Percentiles rank a stretch among this genome's conserved stretches.
phyloP scores from a whole-genome alignment of 495 filamentous ascomycete species.

The Articulospora tetracladia region DNA sequence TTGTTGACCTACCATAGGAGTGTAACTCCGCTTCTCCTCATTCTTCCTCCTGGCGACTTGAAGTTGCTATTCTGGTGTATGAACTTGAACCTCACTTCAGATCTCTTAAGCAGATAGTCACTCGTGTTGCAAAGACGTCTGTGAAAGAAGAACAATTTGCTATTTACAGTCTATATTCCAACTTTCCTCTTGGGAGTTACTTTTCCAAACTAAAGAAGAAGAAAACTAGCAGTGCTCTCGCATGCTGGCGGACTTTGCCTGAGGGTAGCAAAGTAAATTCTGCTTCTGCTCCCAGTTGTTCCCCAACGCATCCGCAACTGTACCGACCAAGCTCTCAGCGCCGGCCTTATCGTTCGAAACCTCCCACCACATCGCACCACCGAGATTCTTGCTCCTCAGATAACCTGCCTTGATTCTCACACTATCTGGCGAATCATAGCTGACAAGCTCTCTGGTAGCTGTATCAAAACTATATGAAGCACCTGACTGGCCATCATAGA shows the following conservation, averaged over 20 bases:
- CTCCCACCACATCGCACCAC: slow-evolving; percentile 92
- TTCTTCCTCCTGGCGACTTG: too few species aligned
- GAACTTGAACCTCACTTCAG: too few species aligned
- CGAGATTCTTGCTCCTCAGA: slow-evolving; percentile 58
- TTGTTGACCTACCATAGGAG: too few species aligned
- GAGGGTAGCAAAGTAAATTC: slow-evolving; percentile 62
- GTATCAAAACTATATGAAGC: slow-evolving; percentile 72
- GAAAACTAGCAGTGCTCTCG: slow-evolving; percentile 20
- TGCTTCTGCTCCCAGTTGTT: slow-evolving; percentile 58
- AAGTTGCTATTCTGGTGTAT: too few species aligned
- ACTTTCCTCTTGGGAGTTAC: too few species aligned
- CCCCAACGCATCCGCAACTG: slow-evolving; percentile 35
- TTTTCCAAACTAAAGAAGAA: too few species aligned
- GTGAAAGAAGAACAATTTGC: too few species aligned
- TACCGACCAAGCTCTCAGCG: slow-evolving; percentile 55
- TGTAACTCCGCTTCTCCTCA: too few species aligned
- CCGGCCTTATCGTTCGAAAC: slow-evolving; percentile 65
- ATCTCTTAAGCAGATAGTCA: too few species aligned
- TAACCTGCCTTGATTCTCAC: slow-evolving; percentile 62
- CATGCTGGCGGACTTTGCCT: slow-evolving; percentile 76
- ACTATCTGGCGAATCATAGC: slow-evolving; percentile 66
- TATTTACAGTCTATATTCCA: too few species aligned
- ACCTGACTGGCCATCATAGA: slow-evolving; percentile 43
- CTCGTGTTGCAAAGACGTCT: too few species aligned
- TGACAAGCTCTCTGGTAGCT: slow-evolving; percentile 56